phyloP scores from a whole-genome alignment of 768 basidiomycete genomes.

The Mycena capillaripes region DNA sequence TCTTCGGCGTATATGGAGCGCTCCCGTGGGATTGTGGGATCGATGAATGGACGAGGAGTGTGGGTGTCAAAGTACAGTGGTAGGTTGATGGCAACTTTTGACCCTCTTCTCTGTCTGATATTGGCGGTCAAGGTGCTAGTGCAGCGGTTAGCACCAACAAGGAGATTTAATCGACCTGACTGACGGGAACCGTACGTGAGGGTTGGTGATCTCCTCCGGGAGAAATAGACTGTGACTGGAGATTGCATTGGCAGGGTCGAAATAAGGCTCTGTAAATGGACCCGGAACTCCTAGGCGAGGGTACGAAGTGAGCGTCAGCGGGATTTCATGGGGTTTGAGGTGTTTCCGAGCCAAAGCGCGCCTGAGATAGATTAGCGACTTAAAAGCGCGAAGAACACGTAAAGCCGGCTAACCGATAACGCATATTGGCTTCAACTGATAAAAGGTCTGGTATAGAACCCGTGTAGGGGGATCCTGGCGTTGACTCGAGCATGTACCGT shows the following conservation, averaged over 20 bases:
- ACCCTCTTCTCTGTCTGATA: constrained; percentile 90
- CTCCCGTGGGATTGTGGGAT: constrained; percentile 93
- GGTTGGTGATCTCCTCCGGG: constrained; percentile 96
- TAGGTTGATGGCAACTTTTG: constrained; percentile 95
- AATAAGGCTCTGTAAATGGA: constrained; percentile 93
- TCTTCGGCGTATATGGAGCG: constrained; percentile 89
- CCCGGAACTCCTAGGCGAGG: constrained; percentile 92
- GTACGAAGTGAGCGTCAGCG: constrained; percentile 95
- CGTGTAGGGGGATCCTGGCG: constrained; percentile 95
- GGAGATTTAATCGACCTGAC: constrained; percentile 50
- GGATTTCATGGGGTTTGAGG: constrained; percentile 88
- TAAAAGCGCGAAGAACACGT: constrained; percentile 9
- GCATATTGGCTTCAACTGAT: constrained; percentile 95
- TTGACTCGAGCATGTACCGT: constrained; percentile 98
- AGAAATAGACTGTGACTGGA: constrained; percentile 96
- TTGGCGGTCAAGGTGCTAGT: constrained; percentile 96
- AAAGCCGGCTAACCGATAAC: constrained; percentile 75
- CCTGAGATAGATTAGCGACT: constrained; percentile 53
- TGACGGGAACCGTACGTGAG: constrained; percentile 97
- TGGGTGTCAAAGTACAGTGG: constrained; percentile 91
- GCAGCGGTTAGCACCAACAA: constrained; percentile 15
- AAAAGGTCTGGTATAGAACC: constrained; percentile 89
- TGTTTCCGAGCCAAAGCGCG: constrained; percentile 88
- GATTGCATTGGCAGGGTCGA: constrained; percentile 77
- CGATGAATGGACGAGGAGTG: constrained; percentile 91